A percentile compares a stretch with the other conserved stretches of the same genome.
phyloP scores from a whole-genome alignment of 306 rosid genomes.

The Malus asiatica region DNA sequence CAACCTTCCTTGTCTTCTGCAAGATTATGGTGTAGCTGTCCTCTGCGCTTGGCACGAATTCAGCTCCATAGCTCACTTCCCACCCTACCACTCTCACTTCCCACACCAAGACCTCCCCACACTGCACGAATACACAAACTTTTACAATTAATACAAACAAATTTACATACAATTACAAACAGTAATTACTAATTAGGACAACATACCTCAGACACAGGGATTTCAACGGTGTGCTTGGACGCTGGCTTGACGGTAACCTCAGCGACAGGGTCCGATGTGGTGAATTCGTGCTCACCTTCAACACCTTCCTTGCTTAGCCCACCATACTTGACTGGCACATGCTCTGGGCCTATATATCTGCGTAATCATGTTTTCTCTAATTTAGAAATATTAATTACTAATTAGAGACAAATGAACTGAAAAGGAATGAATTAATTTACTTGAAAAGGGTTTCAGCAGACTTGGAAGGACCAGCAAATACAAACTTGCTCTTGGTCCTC shows the following conservation, averaged over 20 bases:
- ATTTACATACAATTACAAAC: neutral
- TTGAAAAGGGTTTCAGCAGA: constrained; percentile 74
- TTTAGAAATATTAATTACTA: neutral
- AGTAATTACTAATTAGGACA: neutral
- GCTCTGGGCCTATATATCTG: constrained; percentile 81
- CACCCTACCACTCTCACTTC: constrained; percentile 78
- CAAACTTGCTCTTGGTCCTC: constrained; percentile 82
- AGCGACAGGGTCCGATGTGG: constrained; percentile 55
- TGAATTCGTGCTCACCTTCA: constrained; percentile 73
- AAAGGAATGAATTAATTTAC: constrained; percentile 13
- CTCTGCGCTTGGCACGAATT: constrained; percentile 66
- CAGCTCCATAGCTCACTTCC: constrained; percentile 86
- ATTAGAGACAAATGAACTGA: neutral
- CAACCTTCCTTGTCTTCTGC: constrained; percentile 67
- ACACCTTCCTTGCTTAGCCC: constrained; percentile 78
- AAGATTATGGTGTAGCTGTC: constrained; percentile 76
- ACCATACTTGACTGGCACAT: constrained; percentile 80
- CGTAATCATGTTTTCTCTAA: neutral
- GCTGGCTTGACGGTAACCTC: constrained; percentile 71
- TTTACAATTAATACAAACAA: neutral
- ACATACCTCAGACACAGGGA: constrained; percentile 69
- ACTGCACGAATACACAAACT: constrained; percentile 26
- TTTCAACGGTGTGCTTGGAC: constrained; percentile 53
- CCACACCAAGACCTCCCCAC: constrained; percentile 46
- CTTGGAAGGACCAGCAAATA: constrained; percentile 75